Evolutionary conservation across 495 filamentous ascomycete species (phyloP).

Genomic region (Podospora didyma): DNA sequence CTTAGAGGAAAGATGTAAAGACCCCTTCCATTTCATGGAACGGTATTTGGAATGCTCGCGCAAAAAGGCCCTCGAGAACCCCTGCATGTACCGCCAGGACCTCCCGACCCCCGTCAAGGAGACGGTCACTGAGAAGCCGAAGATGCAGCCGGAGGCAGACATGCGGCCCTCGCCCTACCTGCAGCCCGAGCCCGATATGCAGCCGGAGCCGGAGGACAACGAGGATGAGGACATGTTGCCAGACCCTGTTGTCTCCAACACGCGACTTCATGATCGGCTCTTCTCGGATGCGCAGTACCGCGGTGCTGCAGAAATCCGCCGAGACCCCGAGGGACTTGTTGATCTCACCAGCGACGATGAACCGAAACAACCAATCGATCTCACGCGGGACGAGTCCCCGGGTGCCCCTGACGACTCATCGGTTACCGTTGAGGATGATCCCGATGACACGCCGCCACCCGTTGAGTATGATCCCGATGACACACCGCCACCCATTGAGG

Average conservation of each 20-base stretch:
- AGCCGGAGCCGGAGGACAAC: background rate
- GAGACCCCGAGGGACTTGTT: background rate
- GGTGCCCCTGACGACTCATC: background rate
- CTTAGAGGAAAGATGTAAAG: slow-evolving; percentile 1
- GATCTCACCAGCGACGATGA: slow-evolving; percentile 1
- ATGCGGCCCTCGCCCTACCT: too few relatives aligned
- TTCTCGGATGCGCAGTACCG: background rate
- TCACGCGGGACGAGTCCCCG: background rate
- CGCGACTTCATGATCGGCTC: background rate
- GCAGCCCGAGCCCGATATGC: background rate
- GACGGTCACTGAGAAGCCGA: background rate
- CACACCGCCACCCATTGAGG: too few relatives aligned
- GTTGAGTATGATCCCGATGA: too few relatives aligned
- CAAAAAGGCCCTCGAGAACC: slow-evolving; percentile 3
- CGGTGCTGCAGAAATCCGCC: background rate
- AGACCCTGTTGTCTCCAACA: background rate
- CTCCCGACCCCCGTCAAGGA: background rate
- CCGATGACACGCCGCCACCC: background rate
- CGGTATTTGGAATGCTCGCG: slow-evolving; percentile 5
- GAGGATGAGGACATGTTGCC: background rate
- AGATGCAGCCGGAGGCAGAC: background rate
- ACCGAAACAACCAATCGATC: too few relatives aligned
- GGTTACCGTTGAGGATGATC: background rate
- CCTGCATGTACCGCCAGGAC: slow-evolving; percentile 7
- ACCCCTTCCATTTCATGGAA: slow-evolving; percentile 6